Conservation (phyloP, 768 basidiomycete species). For the Gloeopeniophorella convolvens region DNA sequence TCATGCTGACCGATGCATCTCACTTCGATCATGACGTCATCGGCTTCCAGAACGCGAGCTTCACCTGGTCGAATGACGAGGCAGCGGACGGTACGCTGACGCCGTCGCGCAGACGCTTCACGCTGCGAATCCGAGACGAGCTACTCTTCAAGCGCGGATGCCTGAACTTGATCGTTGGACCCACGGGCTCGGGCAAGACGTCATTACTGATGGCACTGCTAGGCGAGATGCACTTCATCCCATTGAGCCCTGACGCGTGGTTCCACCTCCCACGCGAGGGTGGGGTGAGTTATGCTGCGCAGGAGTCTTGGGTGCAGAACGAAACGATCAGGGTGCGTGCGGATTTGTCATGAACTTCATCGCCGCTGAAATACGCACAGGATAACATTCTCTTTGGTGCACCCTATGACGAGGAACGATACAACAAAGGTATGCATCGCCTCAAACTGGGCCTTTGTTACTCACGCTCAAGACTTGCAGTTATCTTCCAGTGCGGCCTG, state of each 20-base stretch:
- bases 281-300: conserved; percentile 75
- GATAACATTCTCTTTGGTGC: conserved; percentile 49
- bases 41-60: conserved; percentile 48
- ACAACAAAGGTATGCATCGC: conserved; percentile 31
- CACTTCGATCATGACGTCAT: conserved; percentile 27
- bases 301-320: conserved; percentile 83
- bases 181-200: conserved; percentile 56
- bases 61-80: conserved; percentile 43
- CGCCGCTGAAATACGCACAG: conserved; percentile 16
- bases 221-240: conserved; percentile 63
- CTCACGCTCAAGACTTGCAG: not conserved
- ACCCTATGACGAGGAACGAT: conserved; percentile 38
- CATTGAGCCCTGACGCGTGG: conserved; percentile 47
- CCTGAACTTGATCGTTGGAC: conserved; percentile 55
- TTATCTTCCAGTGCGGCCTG: conserved; percentile 20
- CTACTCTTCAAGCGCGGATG: conserved; percentile 45
- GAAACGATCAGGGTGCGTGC: conserved; percentile 56
- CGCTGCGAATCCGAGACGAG: conserved; percentile 46
- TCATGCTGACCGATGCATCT: conserved; percentile 18
- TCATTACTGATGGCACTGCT: conserved; percentile 60
- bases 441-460: not conserved
- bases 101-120: conserved; percentile 41
- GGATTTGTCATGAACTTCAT: not conserved
- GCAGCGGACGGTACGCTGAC: conserved; percentile 31
- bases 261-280: conserved; percentile 60